phyloP scores from a whole-genome alignment of 139 green algal species.

The Asterochloris sp. region DNA sequence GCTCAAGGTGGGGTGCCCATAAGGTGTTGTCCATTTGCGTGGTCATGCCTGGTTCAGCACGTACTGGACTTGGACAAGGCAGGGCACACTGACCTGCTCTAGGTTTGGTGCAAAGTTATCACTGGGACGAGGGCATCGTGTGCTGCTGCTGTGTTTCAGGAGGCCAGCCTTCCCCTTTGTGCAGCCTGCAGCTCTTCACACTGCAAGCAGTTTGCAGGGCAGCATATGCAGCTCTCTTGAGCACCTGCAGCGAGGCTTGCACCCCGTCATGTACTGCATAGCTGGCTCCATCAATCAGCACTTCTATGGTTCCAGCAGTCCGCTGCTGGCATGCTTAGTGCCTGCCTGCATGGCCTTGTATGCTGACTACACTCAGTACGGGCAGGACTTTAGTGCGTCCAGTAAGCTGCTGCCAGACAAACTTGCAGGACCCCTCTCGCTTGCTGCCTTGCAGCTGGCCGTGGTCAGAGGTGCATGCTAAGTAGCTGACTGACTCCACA shows the following conservation, averaged over 20 bases:
- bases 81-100: too few relatives aligned
- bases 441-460: background rate
- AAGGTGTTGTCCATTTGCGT: too few relatives aligned
- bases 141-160: background rate
- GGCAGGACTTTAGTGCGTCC: background rate
- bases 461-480: background rate
- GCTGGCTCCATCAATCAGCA: too few relatives aligned
- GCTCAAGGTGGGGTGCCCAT: constrained; percentile 4
- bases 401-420: background rate
- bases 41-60: too few relatives aligned
- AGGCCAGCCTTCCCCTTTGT: background rate
- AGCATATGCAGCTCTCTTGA: too few relatives aligned
- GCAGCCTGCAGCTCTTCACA: too few relatives aligned
- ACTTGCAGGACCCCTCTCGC: background rate
- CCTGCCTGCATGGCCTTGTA: background rate
- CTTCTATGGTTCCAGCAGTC: too few relatives aligned
- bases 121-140: background rate
- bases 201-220: background rate
- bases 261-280: too few relatives aligned
- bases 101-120: too few relatives aligned
- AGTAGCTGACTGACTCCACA: background rate
- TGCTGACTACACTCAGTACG: background rate
- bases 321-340: background rate
- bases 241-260: too few relatives aligned
- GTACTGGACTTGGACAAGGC: too few relatives aligned